A percentile compares a stretch with the other conserved stretches of the same genome.
Conservation (phyloP, 2,329 filamentous ascomycete species). For the Exserohilum rostratum region DNA sequence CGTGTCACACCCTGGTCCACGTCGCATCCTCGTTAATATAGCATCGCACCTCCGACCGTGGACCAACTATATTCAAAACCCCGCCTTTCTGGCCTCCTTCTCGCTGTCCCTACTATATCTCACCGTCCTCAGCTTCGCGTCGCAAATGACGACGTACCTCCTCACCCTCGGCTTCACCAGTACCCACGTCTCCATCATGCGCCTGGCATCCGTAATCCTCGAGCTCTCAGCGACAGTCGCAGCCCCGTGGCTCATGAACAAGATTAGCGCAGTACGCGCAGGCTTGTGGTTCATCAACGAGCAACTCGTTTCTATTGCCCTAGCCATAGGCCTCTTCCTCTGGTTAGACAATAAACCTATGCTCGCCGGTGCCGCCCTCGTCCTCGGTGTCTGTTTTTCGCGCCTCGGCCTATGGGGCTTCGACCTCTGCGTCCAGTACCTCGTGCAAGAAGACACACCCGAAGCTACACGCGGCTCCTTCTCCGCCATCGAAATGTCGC, state of each 20-base stretch:
- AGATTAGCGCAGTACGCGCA: slow-evolving; percentile 61
- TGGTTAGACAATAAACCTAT: slow-evolving; percentile 18
- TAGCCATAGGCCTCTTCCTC: slow-evolving; percentile 45
- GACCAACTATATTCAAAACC: slow-evolving; percentile 58
- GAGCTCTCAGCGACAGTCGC: slow-evolving; percentile 68
- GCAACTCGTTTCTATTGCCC: slow-evolving; percentile 64
- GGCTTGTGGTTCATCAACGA: slow-evolving; percentile 75
- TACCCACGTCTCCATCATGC: slow-evolving; percentile 59
- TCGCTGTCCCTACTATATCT: slow-evolving; percentile 66
- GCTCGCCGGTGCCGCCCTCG: slow-evolving; percentile 39
- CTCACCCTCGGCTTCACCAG: slow-evolving; percentile 61
- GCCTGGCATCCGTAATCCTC: slow-evolving; percentile 60
- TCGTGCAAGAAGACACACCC: slow-evolving; percentile 54
- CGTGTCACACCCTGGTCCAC: slow-evolving; percentile 8
- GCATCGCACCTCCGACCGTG: slow-evolving; percentile 25
- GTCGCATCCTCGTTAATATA: slow-evolving; percentile 4
- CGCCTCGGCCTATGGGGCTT: slow-evolving; percentile 57
- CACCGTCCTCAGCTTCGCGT: slow-evolving; percentile 52
- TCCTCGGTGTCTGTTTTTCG: slow-evolving; percentile 49
- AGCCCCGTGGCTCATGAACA: slow-evolving; percentile 61
- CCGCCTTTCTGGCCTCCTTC: slow-evolving; percentile 66
- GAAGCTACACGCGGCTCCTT: slow-evolving; percentile 65
- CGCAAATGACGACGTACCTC: slow-evolving; percentile 70
- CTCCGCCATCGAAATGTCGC: slow-evolving; percentile 69
- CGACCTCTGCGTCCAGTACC: slow-evolving; percentile 54